Conservation (phyloP, 805 yeast species). For the Kuraishia cidri region DNA sequence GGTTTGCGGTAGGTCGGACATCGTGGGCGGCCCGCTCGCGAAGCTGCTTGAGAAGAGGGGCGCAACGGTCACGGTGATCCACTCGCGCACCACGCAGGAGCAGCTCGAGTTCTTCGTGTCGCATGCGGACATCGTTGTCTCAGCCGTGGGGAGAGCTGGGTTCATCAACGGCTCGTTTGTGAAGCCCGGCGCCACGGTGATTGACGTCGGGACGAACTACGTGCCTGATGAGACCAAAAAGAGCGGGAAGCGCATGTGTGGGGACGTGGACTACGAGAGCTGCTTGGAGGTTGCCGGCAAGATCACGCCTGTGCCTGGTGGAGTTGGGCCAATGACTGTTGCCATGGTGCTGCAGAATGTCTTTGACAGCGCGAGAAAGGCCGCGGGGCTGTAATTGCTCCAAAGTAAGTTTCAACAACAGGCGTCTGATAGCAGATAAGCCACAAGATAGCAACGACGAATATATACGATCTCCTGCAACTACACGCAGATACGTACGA, state of each 20-base stretch:
- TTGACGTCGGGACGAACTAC: conserved; percentile 81
- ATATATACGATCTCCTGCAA: too few relatives aligned
- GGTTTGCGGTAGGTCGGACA: conserved; percentile 78
- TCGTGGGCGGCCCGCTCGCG: conserved; percentile 78
- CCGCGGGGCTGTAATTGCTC: conserved; percentile 4
- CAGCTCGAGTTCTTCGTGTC: conserved; percentile 36
- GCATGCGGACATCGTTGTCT: conserved; percentile 68
- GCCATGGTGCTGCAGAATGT: conserved; percentile 75
- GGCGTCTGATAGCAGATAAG: not conserved
- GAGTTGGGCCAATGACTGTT: conserved; percentile 90
- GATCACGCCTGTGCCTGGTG: conserved; percentile 88
- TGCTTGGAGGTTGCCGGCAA: conserved; percentile 47
- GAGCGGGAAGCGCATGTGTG: conserved; percentile 64
- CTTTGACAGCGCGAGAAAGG: conserved; percentile 54
- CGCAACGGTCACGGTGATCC: conserved; percentile 73
- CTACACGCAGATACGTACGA: too few relatives aligned
- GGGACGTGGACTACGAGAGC: conserved; percentile 63
- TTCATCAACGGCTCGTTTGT: conserved; percentile 73
- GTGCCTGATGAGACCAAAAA: conserved; percentile 57
- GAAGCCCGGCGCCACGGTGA: conserved; percentile 56
- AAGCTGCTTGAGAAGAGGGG: conserved; percentile 59
- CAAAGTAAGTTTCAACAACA: conserved; percentile 2
- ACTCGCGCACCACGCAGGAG: conserved; percentile 50
- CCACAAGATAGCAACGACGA: not conserved
- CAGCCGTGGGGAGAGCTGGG: conserved; percentile 66